Evolutionary conservation across 805 yeast species (phyloP), one percentile per base, ranked within the genome.

Genomic region (Yarrowia hollandica): DNA sequence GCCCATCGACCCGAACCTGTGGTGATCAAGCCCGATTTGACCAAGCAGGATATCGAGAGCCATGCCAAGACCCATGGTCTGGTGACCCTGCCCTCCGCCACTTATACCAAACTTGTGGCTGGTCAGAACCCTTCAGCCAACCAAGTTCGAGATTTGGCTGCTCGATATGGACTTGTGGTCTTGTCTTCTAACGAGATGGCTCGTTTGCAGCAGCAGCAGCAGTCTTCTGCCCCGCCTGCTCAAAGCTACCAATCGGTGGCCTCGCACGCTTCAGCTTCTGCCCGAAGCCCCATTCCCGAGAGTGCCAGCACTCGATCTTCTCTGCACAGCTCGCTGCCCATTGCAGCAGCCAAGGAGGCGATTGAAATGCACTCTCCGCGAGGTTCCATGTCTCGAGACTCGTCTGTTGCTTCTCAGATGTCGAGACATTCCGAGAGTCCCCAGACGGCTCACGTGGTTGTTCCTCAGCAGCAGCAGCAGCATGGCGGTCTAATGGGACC

Each of bases 61-160:
- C 34, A 54, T 22, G 72, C 72, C 14, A 42, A 41, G 23, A 28
- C 41, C 9, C 59, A 61, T 9, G 72, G 73, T 8, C 54, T 69
- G 30, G 65, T 62, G 11, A 64, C 73, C 4, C 55, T 74, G n/a
- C 71, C 75, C 1, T 69, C 69, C 10, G 61, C 69, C 2, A 75
- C 72, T 15, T 61, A 65, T 21, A 25, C 62, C 38, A 38, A 50
- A 22, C 38, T 59, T 1, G 39, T 58, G 9, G 59, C 62, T 7
- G 35, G 41, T 8, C 55, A 42, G 26, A 38, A 52, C 22, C 41
- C 64, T 6, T 39, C 59, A 0, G 50, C 39, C 25, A 25, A 15
- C 31, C 38, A 39, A 31, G 50, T 55, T 21, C n/a, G 31, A 4
- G 50, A 55, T 6, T 12, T 37, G 28, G 60, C 60, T 3, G 41